These are phyloP conservation scores for Pleurotus ostreatus DNA, from an alignment of 768 basidiomycete species.

Conservation along the genomic window DNA sequence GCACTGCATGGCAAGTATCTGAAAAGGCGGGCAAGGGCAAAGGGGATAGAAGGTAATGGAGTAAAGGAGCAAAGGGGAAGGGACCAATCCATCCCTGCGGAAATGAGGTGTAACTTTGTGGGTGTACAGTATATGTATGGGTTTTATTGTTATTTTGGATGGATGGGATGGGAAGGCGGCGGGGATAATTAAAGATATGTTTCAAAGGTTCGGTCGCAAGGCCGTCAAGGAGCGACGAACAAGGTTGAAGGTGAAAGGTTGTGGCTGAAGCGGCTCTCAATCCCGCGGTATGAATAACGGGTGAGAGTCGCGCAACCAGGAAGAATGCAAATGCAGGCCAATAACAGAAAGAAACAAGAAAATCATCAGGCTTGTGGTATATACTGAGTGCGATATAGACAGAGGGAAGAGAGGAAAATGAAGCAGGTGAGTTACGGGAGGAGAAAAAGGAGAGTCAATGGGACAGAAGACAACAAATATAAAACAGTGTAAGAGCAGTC, in stretches of 20 bases:
- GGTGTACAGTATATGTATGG: neutral
- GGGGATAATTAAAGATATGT: neutral
- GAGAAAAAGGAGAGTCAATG: conserved; percentile 3
- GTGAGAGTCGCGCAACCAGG: neutral
- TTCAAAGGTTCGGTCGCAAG: conserved; percentile 11
- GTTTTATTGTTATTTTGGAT: neutral
- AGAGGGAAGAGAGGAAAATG: conserved; percentile 11
- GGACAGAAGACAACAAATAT: conserved; percentile 12
- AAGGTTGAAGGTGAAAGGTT: conserved; percentile 10
- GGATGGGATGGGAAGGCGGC: neutral
- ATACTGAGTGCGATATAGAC: conserved; percentile 11
- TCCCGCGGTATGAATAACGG: conserved; percentile 15
- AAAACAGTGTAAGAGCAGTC: conserved; percentile 12
- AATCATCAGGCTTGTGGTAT: conserved; percentile 6
- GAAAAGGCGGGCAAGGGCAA: neutral
- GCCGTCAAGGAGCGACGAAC: conserved; percentile 11
- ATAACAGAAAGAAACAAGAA: conserved; percentile 10
- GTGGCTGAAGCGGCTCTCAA: conserved; percentile 13
- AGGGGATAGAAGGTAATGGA: neutral
- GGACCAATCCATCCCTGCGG: conserved; percentile 4
- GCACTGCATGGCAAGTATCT: conserved; percentile 1
- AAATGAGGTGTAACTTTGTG: conserved; percentile 2
- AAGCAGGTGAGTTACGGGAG: neutral
- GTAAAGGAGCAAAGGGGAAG: neutral
- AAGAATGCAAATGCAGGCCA: conserved; percentile 6